These are phyloP conservation scores for Chaetoscypha palmicola DNA, from an alignment of 2,329 filamentous ascomycete species.

Conservation along the genomic window DNA sequence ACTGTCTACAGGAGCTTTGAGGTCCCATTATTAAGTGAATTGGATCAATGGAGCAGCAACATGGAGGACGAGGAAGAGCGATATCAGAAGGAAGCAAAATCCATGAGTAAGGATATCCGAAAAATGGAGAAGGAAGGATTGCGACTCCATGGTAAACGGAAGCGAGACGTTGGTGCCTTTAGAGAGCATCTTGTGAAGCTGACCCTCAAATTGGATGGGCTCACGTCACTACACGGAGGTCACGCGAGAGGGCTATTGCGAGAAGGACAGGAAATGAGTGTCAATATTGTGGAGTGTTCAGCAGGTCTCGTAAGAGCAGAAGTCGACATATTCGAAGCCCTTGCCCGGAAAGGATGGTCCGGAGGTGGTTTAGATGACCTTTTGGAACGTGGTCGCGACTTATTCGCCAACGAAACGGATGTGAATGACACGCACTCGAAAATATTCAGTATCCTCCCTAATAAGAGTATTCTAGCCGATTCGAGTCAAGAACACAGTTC, in stretches of 20 bases:
- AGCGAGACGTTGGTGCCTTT: constrained; percentile 55
- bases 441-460: constrained; percentile 58
- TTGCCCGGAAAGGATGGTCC: constrained; percentile 61
- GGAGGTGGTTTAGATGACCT: constrained; percentile 61
- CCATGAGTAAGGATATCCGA: constrained; percentile 53
- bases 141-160: constrained; percentile 51
- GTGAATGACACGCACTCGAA: constrained; percentile 36
- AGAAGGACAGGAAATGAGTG: constrained; percentile 59
- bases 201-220: constrained; percentile 53
- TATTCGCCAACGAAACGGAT: constrained; percentile 44
- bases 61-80: constrained; percentile 58
- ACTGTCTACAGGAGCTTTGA: constrained; percentile 63
- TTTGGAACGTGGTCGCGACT: constrained; percentile 55
- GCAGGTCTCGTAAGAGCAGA: constrained; percentile 61
- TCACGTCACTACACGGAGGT: constrained; percentile 53
- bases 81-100: constrained; percentile 49
- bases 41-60: constrained; percentile 56
- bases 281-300: constrained; percentile 54
- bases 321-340: constrained; percentile 61
- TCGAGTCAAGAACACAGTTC: constrained; percentile 32
- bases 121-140: constrained; percentile 58
- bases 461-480: constrained; percentile 56
- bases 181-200: constrained; percentile 56
- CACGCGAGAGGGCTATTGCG: constrained; percentile 53
- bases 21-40: constrained; percentile 61